Base-by-base conservation (phyloP, 805 yeast species). In the Kazachstania africana region DNA sequence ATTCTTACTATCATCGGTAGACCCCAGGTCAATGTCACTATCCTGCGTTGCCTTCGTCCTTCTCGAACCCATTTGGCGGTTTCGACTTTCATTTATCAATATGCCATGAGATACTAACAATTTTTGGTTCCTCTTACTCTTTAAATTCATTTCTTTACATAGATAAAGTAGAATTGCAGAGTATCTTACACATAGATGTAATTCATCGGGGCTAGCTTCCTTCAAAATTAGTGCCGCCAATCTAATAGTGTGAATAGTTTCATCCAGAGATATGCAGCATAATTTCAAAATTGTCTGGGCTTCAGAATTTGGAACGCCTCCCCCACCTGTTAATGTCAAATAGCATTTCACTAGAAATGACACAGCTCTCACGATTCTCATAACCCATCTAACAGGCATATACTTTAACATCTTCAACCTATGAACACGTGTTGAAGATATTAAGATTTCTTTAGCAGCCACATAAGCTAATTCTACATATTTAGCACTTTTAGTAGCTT, bases 331-430 rank as follows among this genome's bases (percentile, higher is more conserved):
- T 18, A 79, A 59, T 0, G 83, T 77, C 40, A 78, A 51, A 47
- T 82, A 75, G 47, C 93, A 81, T 55, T 87, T 88, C 10, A 88
- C 91, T 32, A 88, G 68, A 50, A 85, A 87, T 2, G 95, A 91
- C 9, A 84, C 84, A 0, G 95, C 82, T 44, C 88, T 72, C 14
- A 87, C 85, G 17, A 84, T 74, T 32, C 94, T 65, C 0, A 82
- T 78, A 5, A 80, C 75, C 94, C 95, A 85, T 39, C 95, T 63
- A n/a, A 84, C 85, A 1, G 97, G 95, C 76, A 85, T 83, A 48
- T 67, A 78, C 35, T 74, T 64, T 33, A 84, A 58, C 63, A 78
- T 58, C 36, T 68, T 71, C 36, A 78, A 57, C 38, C 65, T 65
- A 44, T 78, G 82, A 5, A 84, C 74, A 24, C 91, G 58, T 34